These are phyloP conservation scores for Dianthus caryophyllus DNA, from an alignment of 148 eudicot species.

Conservation along the genomic window DNA sequence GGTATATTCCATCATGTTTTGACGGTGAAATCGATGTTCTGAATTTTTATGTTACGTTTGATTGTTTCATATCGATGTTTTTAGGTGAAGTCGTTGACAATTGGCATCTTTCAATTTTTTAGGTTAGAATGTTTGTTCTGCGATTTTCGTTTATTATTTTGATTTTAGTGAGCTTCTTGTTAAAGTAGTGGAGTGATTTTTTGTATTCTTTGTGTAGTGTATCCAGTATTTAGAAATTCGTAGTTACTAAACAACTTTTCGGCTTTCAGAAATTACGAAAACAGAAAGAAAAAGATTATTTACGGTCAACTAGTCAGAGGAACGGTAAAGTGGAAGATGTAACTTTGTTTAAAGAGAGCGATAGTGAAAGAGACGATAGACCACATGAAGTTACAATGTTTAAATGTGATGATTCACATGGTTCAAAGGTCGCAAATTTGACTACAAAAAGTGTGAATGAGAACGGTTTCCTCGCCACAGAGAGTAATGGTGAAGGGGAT, in stretches of 20 bases:
- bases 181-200: neutral
- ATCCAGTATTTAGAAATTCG: neutral
- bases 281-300: slow-evolving; percentile 20
- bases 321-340: slow-evolving; percentile 8
- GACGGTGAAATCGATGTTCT: too few species aligned
- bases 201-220: neutral
- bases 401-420: neutral
- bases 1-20: too few species aligned
- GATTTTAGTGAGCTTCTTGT: neutral
- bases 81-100: neutral
- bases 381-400: slow-evolving; percentile 10
- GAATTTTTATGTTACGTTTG: neutral
- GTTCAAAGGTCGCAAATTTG: slow-evolving; percentile 1
- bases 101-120: neutral
- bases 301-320: neutral
- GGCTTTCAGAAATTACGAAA: slow-evolving; percentile 35
- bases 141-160: neutral
- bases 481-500: slow-evolving; percentile 18
- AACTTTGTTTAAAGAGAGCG: slow-evolving; percentile 13
- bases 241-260: neutral
- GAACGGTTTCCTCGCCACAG: slow-evolving; percentile 1
- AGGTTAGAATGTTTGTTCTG: neutral
- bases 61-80: too few species aligned
- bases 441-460: slow-evolving; percentile 16
- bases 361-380: slow-evolving; percentile 18